Conservation (phyloP, 2,329 filamentous ascomycete genomes). For the Microcera coccophila region DNA sequence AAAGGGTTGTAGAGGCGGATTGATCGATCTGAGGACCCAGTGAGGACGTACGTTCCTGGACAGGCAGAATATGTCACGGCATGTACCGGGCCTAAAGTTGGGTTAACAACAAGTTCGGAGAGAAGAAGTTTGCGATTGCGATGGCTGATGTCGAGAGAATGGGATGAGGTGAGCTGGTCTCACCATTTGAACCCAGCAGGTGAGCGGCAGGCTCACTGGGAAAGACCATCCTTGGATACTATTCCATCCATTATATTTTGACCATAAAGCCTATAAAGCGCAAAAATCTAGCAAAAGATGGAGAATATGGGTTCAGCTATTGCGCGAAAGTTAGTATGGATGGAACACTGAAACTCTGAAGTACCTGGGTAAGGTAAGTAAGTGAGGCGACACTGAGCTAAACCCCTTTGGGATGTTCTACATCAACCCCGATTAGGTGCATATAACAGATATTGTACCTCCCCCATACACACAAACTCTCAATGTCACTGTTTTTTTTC, state of each 20-base stretch:
- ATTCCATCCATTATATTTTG: slow-evolving; percentile 21
- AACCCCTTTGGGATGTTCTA: too few species aligned
- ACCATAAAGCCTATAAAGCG: too few species aligned
- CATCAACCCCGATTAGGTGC: too few species aligned
- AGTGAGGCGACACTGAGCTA: too few species aligned
- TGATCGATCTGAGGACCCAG: slow-evolving; percentile 78
- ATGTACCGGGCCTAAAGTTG: slow-evolving; percentile 66
- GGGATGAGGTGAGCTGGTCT: slow-evolving; percentile 17
- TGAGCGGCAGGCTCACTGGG: slow-evolving; percentile 50
- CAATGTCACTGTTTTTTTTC: too few species aligned
- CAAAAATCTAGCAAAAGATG: too few species aligned
- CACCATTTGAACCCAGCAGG: slow-evolving; percentile 57
- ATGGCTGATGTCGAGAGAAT: background rate
- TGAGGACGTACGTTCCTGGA: slow-evolving; percentile 74
- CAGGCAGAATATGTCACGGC: slow-evolving; percentile 69
- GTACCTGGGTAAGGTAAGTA: too few species aligned
- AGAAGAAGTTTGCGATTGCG: slow-evolving; percentile 1
- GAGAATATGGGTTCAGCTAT: too few species aligned
- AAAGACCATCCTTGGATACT: slow-evolving; percentile 38
- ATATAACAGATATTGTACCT: too few species aligned
- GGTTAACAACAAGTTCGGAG: slow-evolving; percentile 12
- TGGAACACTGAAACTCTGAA: too few species aligned
- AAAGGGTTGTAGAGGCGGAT: slow-evolving; percentile 83
- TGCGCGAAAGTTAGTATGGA: too few species aligned
- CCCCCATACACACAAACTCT: too few species aligned